Evolutionary conservation across 371 early-diverging fungal species (phyloP).

Genomic region (Actinomortierella wolfii): DNA sequence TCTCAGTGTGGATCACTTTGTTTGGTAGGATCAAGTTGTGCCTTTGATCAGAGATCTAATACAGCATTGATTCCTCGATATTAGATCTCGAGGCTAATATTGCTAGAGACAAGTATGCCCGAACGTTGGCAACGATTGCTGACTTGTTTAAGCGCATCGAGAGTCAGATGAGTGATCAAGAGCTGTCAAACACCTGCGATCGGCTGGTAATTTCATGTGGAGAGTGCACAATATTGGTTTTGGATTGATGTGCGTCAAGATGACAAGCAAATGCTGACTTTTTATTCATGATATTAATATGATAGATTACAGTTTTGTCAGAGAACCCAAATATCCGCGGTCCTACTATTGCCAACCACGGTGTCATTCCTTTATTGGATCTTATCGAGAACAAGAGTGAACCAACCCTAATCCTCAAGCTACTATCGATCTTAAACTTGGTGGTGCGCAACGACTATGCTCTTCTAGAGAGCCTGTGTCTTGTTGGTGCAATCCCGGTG

Average conservation of each 20-base stretch:
- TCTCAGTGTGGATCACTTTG: no score
- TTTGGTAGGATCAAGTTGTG: background rate
- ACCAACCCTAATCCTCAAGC: slow-evolving; percentile 27
- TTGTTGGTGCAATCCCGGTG: slow-evolving; percentile 60
- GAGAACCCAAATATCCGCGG: slow-evolving; percentile 52
- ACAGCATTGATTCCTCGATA: background rate
- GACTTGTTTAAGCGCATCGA: slow-evolving; percentile 46
- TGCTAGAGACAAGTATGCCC: slow-evolving; percentile 50
- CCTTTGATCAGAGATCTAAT: background rate
- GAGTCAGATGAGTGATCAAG: slow-evolving; percentile 27
- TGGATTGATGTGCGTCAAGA: no score
- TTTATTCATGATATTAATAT: background rate
- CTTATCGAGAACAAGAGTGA: slow-evolving; percentile 49
- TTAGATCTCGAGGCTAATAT: slow-evolving; percentile 53
- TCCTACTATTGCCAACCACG: slow-evolving; percentile 56
- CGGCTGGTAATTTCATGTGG: slow-evolving; percentile 39
- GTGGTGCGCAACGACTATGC: slow-evolving; percentile 49
- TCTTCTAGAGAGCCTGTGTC: slow-evolving; percentile 54
- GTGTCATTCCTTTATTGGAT: slow-evolving; percentile 56
- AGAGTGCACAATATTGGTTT: no score
- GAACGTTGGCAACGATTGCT: slow-evolving; percentile 35
- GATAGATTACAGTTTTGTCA: slow-evolving; percentile 39
- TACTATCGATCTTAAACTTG: slow-evolving; percentile 52
- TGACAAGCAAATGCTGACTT: no score
- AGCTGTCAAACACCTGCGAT: slow-evolving; percentile 40